A percentile compares a stretch with the other conserved stretches of the same genome.
Evolutionary conservation across 192 early-diverging fungal genomes (phyloP).

Genomic region (Gigaspora rosea): DNA sequence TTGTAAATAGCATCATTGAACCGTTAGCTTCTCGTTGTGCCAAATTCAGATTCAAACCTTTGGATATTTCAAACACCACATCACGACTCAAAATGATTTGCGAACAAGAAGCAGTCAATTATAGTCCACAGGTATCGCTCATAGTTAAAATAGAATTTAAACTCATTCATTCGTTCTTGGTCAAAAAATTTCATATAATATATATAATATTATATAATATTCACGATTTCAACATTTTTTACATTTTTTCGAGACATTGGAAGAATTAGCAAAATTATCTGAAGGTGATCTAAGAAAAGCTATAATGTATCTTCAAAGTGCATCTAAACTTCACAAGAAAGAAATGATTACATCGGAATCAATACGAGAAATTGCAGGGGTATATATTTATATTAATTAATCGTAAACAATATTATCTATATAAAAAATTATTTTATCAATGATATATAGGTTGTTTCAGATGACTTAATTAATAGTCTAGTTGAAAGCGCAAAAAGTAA

Average conservation of each 20-base stretch:
- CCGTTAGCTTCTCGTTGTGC: conserved; percentile 92
- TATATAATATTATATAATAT: background rate
- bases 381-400: conserved; percentile 39
- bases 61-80: conserved; percentile 63
- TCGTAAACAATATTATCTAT: background rate
- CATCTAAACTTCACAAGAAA: conserved; percentile 52
- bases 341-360: conserved; percentile 51
- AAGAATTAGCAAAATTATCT: conserved; percentile 68
- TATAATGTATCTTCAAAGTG: conserved; percentile 91
- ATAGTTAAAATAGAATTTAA: background rate
- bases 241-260: conserved; percentile 50
- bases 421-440: background rate
- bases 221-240: background rate
- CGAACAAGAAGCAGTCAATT: conserved; percentile 64
- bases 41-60: conserved; percentile 91
- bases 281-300: conserved; percentile 92
- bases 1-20: conserved; percentile 77
- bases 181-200: background rate
- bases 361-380: conserved; percentile 82
- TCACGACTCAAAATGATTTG: conserved; percentile 69
- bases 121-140: conserved; percentile 49
- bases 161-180: conserved; percentile 11
- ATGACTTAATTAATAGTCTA: conserved; percentile 60
- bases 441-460: conserved; percentile 61
- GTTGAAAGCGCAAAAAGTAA: conserved; percentile 55